Percentiles rank a stretch among this genome's conserved stretches.
Evolutionary conservation across 2,329 filamentous ascomycete genomes (phyloP).

Genomic region (Ceratocystis alfenasii): DNA sequence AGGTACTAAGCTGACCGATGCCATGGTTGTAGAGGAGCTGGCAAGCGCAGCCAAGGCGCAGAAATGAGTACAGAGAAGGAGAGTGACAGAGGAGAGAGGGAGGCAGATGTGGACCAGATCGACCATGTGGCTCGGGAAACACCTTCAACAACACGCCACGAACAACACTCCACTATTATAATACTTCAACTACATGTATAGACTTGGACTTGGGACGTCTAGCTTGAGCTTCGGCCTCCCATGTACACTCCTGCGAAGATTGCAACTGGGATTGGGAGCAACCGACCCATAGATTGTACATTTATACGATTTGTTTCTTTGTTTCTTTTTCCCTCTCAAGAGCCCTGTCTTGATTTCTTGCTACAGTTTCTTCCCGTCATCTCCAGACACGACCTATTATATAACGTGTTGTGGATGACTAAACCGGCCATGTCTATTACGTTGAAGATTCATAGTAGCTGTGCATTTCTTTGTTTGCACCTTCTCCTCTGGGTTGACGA

Average conservation of each 20-base stretch:
- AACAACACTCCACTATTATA: neutral
- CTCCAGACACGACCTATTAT: too few relatives aligned
- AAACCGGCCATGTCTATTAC: neutral
- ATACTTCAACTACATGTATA: conserved; percentile 5
- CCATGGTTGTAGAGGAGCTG: conserved; percentile 32
- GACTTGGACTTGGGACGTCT: neutral
- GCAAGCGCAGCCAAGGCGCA: conserved; percentile 21
- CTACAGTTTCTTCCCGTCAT: too few relatives aligned
- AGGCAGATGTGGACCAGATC: neutral
- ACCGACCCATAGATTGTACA: neutral
- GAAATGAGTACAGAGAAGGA: neutral
- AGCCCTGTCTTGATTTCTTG: too few relatives aligned
- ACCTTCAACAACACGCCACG: conserved; percentile 4
- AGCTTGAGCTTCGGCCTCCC: neutral
- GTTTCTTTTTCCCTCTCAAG: too few relatives aligned
- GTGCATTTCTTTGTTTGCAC: neutral
- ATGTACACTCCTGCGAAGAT: neutral
- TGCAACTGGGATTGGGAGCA: neutral
- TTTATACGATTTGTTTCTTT: neutral
- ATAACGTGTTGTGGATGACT: neutral
- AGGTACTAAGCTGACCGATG: conserved; percentile 30
- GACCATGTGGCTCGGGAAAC: neutral
- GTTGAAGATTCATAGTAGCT: neutral
- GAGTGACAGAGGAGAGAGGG: neutral
- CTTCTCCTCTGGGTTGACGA: neutral